A percentile compares a stretch with the other conserved stretches of the same genome.
These are phyloP conservation scores for Fusarium palustre DNA, from an alignment of 2,329 filamentous ascomycete genomes.

Conservation along the genomic window DNA sequence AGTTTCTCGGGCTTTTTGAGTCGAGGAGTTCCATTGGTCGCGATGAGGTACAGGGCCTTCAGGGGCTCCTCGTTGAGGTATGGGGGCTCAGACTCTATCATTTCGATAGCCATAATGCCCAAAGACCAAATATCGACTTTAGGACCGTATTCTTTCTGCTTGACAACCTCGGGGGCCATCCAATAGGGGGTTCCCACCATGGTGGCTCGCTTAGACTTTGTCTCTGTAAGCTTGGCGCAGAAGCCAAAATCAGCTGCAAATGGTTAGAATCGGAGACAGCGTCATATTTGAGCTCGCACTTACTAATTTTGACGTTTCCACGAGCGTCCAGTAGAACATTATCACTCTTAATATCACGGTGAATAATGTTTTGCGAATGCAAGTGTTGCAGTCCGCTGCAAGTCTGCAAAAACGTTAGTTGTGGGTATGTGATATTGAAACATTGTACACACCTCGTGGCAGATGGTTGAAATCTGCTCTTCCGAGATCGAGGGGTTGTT, in stretches of 20 bases:
- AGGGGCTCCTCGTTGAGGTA: slow-evolving; percentile 98
- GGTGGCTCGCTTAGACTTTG: slow-evolving; percentile 95
- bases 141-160: slow-evolving; percentile 98
- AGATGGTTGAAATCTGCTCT: slow-evolving; percentile 98
- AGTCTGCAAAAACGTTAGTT: slow-evolving; percentile 69
- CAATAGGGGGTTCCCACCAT: slow-evolving; percentile 99
- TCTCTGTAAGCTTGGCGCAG: slow-evolving; percentile 97
- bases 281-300: slow-evolving; percentile 53
- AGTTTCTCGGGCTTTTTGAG: slow-evolving; percentile 99
- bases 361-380: slow-evolving; percentile 96
- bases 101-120: slow-evolving; percentile 99
- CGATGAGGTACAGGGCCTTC: slow-evolving; percentile 96
- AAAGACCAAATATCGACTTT: slow-evolving; percentile 99
- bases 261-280: slow-evolving; percentile 27
- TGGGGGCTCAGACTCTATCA: slow-evolving; percentile 98
- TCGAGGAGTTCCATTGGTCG: slow-evolving; percentile 94
- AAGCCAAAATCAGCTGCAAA: slow-evolving; percentile 95
- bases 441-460: slow-evolving; percentile 78
- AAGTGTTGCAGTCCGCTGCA: slow-evolving; percentile 95
- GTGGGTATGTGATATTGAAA: slow-evolving; percentile 10
- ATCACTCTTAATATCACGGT: slow-evolving; percentile 99
- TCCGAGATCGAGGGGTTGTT: slow-evolving; percentile 95
- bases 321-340: slow-evolving; percentile 95
- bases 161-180: slow-evolving; percentile 99
- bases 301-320: slow-evolving; percentile 98